Conservation (phyloP, 2,329 filamentous ascomycete species). For the Monosporascus sp. region DNA sequence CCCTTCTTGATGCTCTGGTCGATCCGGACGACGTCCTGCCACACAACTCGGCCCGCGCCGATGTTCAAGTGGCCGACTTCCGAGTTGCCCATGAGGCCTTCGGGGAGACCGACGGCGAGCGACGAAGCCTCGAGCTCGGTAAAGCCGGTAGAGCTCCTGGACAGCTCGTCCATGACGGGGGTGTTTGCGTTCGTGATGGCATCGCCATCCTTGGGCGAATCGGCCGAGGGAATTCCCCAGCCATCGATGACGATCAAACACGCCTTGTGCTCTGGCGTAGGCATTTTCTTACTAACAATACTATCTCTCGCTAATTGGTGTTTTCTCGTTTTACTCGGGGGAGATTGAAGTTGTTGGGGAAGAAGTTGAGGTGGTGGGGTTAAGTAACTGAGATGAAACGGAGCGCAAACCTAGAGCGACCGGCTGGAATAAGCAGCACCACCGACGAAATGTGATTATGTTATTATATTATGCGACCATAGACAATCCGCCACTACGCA, state of each 20-base stretch:
- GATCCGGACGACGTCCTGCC: constrained; percentile 97
- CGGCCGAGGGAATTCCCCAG: constrained; percentile 82
- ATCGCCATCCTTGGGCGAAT: constrained; percentile 83
- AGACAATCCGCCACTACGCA: neutral
- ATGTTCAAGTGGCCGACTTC: constrained; percentile 99
- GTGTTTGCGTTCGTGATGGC: constrained; percentile 92
- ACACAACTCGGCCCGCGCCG: constrained; percentile 92
- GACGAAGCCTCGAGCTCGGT: constrained; percentile 94
- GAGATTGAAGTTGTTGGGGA: neutral
- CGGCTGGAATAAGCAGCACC: neutral
- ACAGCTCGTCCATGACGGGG: constrained; percentile 90
- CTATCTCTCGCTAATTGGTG: constrained; percentile 32
- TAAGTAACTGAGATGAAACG: constrained; percentile 31
- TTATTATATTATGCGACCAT: neutral
- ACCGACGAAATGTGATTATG: neutral
- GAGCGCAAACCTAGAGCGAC: neutral
- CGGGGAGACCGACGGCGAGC: constrained; percentile 88
- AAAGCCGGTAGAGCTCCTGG: constrained; percentile 75
- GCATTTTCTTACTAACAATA: constrained; percentile 3
- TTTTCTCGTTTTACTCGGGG: neutral
- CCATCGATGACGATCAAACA: constrained; percentile 92
- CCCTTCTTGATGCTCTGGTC: constrained; percentile 86
- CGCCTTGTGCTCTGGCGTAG: neutral
- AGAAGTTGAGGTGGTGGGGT: constrained; percentile 26
- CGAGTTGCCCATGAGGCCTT: constrained; percentile 98